Evolutionary conservation across 2,329 filamentous ascomycete genomes (phyloP).

Genomic region (Fusarium sp.): DNA sequence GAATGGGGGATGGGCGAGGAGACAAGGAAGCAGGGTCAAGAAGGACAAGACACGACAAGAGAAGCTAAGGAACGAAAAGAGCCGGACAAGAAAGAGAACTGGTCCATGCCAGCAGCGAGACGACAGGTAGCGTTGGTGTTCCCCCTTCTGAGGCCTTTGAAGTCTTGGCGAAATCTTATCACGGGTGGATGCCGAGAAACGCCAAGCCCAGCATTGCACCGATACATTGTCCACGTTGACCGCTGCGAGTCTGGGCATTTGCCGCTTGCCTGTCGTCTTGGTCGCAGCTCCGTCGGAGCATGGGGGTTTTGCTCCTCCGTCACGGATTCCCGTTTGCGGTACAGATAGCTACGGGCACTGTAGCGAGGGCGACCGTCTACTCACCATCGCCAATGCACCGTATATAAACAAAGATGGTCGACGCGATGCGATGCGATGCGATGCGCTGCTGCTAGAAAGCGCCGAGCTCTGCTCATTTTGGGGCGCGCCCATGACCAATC

Average conservation of each 20-base stretch:
- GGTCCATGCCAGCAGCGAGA: constrained; percentile 35
- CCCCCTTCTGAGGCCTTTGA: constrained; percentile 45
- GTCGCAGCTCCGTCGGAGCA: neutral
- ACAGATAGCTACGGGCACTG: constrained; percentile 4
- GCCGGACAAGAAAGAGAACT: constrained; percentile 32
- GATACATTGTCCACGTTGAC: constrained; percentile 45
- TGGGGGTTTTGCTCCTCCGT: neutral
- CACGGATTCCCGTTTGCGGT: neutral
- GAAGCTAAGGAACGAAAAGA: constrained; percentile 28
- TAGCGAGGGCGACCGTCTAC: constrained; percentile 11
- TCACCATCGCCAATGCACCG: constrained; percentile 1
- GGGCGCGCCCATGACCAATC: constrained; percentile 27
- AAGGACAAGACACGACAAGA: constrained; percentile 24
- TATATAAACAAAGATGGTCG: constrained; percentile 15
- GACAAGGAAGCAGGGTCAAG: constrained; percentile 25
- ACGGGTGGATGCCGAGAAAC: constrained; percentile 46
- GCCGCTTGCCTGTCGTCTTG: constrained; percentile 16
- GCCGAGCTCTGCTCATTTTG: constrained; percentile 5
- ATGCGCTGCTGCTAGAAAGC: neutral
- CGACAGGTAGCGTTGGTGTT: constrained; percentile 41
- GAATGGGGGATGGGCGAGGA: constrained; percentile 27
- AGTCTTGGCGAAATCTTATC: constrained; percentile 47
- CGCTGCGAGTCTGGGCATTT: constrained; percentile 41
- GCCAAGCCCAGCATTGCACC: constrained; percentile 43
- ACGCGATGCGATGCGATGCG: neutral